Base-by-base conservation (phyloP, 495 filamentous ascomycete species). In the Xylaria castorea region DNA sequence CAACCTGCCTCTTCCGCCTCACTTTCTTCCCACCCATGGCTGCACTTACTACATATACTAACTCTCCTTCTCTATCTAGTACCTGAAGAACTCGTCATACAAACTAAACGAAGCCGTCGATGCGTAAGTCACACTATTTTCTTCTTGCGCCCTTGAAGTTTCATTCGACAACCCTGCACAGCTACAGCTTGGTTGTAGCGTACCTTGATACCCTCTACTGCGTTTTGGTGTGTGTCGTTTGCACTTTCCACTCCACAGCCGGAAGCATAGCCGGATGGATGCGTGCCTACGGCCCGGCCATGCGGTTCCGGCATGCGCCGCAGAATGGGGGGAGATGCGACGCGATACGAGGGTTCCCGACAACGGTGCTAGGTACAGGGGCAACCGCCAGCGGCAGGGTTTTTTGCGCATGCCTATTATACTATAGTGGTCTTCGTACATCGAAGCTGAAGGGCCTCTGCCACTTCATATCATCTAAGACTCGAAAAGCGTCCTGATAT, bases 91-190 rank as follows among this genome's bases (percentile, higher is more conserved):
- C 32, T 73, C 80, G 12, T 77, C 77, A 20, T 89, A 84, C 77
- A 84, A 85, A 67, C 70, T 89, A 11, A 81, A 88, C n/a, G 81
- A 84, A 63, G 87, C 87, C 58, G 75, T 83, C 30, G 85, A 87
- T 75, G 77, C 80, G 86, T 88, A 78, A 85, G 86, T 84, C 36
- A 38, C 30, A 4, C 30, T n/a, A n/a, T n/a, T 42, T 3, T 75
- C 65, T 73, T 69, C 42, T 44, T 67, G 40, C 71, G 58, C 57
- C 69, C 51, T 68, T 20, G 32, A 18, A 36, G 53, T 46, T 64
- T 48, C 38, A 16, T 64, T 27, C 51, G 12, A 63, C 34, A 14
- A 0, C 27, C 22, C 57, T 57, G 16, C 64, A 55, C 32, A 14
- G 40, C 32, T 40, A 32, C 50, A 34, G 22, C 53, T 16, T 46